Conservation (phyloP, 768 basidiomycete species). For the Amanita fuliginea region DNA sequence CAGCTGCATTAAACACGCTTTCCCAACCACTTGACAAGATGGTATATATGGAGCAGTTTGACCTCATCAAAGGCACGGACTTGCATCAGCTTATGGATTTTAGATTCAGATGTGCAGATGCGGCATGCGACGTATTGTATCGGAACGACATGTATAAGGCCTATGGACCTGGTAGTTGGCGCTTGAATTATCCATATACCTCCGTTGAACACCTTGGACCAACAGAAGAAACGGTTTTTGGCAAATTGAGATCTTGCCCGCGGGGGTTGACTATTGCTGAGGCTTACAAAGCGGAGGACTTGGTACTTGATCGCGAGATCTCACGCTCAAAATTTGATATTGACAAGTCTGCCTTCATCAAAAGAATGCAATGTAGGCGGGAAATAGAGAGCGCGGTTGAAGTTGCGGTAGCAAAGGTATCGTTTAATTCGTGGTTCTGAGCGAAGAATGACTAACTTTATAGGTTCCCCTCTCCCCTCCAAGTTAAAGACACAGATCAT, state of each 20-base stretch:
- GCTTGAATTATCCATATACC: fast-evolving
- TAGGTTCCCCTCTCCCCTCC: background rate
- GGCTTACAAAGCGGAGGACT: background rate
- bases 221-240: background rate
- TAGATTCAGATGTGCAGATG: background rate
- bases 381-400: background rate
- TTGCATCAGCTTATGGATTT: background rate
- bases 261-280: background rate
- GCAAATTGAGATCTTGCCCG: background rate
- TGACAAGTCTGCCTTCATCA: no score
- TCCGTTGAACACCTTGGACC: background rate
- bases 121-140: background rate
- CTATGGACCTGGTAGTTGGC: background rate
- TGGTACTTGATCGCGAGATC: background rate
- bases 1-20: background rate
- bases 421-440: no score
- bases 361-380: background rate
- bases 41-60: background rate
- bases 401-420: background rate
- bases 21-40: background rate
- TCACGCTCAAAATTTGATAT: no score
- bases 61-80: background rate
- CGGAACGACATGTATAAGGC: background rate
- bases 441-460: no score
- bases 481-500: no score